These are phyloP conservation scores for Paspalum vaginatum DNA, from an alignment of 176 grass and related monocot genomes.

Conservation along the genomic window DNA sequence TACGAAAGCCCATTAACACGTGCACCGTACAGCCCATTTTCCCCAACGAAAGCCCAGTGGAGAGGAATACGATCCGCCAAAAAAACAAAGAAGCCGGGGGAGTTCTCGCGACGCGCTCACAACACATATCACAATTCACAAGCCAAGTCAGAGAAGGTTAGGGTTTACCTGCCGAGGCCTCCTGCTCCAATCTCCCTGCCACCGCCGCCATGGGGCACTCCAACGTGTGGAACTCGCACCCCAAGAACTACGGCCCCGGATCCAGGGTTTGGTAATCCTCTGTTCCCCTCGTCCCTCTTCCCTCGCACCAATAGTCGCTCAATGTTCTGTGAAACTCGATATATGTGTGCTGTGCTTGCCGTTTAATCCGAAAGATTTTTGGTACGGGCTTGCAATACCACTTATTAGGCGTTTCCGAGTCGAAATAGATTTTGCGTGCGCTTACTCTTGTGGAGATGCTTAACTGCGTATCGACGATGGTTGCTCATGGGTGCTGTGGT, in stretches of 20 bases:
- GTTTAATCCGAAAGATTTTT: background rate
- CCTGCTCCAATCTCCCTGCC: background rate
- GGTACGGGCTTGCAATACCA: background rate
- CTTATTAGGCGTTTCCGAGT: background rate
- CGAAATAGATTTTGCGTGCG: background rate
- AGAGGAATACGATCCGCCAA: no score
- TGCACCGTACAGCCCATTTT: background rate
- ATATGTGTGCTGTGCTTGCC: background rate
- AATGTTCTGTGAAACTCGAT: background rate
- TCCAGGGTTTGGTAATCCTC: slow-evolving; percentile 66
- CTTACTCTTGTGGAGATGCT: background rate
- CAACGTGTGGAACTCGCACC: slow-evolving; percentile 90
- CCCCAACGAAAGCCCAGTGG: no score
- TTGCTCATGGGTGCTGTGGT: background rate
- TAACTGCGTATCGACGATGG: background rate
- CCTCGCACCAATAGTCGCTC: no score
- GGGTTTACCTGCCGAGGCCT: slow-evolving; percentile 31
- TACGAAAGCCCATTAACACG: background rate
- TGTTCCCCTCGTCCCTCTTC: background rate
- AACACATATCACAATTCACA: no score
- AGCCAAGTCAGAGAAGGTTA: slow-evolving; percentile 9
- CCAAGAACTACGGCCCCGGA: slow-evolving; percentile 78
- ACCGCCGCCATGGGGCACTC: slow-evolving; percentile 66
- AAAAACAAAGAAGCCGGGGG: no score
- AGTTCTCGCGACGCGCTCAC: no score